Conservation (phyloP, 192 early-diverging fungal genomes). For the Coemansia sp. region DNA sequence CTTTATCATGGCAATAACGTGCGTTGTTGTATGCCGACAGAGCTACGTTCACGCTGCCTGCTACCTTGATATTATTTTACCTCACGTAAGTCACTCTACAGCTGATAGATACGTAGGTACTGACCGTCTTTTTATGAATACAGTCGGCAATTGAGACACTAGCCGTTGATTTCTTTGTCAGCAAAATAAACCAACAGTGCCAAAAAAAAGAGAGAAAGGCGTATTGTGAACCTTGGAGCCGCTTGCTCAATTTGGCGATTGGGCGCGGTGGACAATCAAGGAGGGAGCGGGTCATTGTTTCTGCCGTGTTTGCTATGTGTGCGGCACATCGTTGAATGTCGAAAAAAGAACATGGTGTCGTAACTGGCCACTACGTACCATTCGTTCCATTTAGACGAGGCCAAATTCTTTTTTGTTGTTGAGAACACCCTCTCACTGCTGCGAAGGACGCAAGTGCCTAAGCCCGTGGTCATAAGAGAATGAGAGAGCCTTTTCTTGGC, state of each 20-base stretch:
- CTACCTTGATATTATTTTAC: neutral
- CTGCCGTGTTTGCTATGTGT: neutral
- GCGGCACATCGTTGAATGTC: neutral
- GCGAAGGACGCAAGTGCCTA: neutral
- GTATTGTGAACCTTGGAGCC: no score
- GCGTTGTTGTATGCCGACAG: no score
- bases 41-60: no score
- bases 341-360: neutral
- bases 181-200: neutral
- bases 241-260: neutral
- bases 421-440: neutral
- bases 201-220: no score
- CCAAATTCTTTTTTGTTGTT: no score
- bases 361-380: neutral
- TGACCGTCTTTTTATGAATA: neutral
- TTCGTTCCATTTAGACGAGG: neutral
- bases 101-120: neutral
- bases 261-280: neutral
- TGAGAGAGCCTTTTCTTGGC: neutral
- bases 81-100: no score
- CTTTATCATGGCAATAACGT: neutral
- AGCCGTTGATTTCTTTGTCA: neutral
- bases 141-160: neutral
- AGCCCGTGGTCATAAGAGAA: neutral
- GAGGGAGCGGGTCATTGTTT: neutral